phyloP scores from a whole-genome alignment of 2,329 filamentous ascomycete genomes.

The Samsoniella hepiali region DNA sequence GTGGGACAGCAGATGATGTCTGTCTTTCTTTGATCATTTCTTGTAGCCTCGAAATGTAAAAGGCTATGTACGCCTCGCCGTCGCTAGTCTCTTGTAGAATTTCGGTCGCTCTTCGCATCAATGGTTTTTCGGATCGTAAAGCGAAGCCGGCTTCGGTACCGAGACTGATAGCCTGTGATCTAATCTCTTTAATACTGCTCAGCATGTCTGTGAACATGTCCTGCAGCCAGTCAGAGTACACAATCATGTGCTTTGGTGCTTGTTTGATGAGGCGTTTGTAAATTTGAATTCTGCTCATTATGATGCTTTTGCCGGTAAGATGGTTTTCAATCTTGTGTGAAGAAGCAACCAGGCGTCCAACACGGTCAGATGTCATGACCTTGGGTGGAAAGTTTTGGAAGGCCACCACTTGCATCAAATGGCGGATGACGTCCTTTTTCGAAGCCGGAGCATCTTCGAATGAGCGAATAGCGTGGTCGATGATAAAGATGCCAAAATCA shows the following conservation, averaged over 20 bases:
- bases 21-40: constrained; percentile 63
- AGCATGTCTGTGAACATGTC: constrained; percentile 81
- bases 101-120: constrained; percentile 65
- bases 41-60: constrained; percentile 64
- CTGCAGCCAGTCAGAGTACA: constrained; percentile 73
- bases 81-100: constrained; percentile 50
- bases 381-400: constrained; percentile 74
- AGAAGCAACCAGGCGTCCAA: constrained; percentile 66
- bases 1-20: constrained; percentile 61
- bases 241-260: constrained; percentile 65
- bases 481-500: constrained; percentile 75
- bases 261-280: constrained; percentile 76
- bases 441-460: constrained; percentile 66
- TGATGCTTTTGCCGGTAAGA: constrained; percentile 75
- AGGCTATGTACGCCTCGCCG: constrained; percentile 65
- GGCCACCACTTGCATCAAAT: constrained; percentile 76
- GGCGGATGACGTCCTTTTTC: constrained; percentile 69
- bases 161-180: constrained; percentile 68
- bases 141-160: constrained; percentile 67
- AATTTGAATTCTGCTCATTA: constrained; percentile 71
- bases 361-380: constrained; percentile 69
- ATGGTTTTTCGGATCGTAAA: constrained; percentile 65
- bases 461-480: constrained; percentile 75
- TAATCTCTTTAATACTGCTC: constrained; percentile 72
- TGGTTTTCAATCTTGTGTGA: constrained; percentile 71